Evolutionary conservation across 192 early-diverging fungal species (phyloP), one percentile per base, ranked within the genome.

Genomic region (Paraglomus occultum): DNA sequence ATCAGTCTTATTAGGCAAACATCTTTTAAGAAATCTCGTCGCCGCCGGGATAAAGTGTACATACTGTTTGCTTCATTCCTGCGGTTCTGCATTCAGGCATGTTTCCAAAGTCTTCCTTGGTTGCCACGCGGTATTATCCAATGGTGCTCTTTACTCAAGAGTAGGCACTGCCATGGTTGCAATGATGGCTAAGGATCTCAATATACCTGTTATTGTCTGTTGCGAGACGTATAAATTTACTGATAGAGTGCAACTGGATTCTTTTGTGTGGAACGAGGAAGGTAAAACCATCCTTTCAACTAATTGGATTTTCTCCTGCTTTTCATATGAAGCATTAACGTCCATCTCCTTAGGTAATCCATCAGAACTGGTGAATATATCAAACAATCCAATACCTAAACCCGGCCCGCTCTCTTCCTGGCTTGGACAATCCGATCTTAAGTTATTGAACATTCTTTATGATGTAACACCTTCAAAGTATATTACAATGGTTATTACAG

Each of bases 181-280:
- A 8, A 92, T 96, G 89, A 84, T 90, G 38, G 97, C 97, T 0
- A 85, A 88, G 67, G 90, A 92, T 51, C 83, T 82, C 54, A 85
- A 93, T 74, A 86, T 98, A n/a, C 96, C 96, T 7, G 94, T 99
- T 20, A 95, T 99, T 78, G 93, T 94, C 6, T 84, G 90, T 60
- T 95, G 95, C 75, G 96, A 97, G 77, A 92, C 90, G 2, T 97
- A 95, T 80, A 99, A 99, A 82, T 98, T 99, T 69, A 88, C 87
- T 64, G 92, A 96, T 48, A 82, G 87, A 11, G 90, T 93, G 40
- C 92, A 95, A 77, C 79, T 99, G 18, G 97, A 99, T 78, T 93
- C 95, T 14, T 91, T 97, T 71, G 96, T 96, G 5, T 88, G 86
- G 91, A 99, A 99, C 78, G 97, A 99, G 77, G 85, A 96, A 64